Percentiles rank a stretch among this genome's conserved stretches.
Evolutionary conservation across 768 basidiomycete genomes (phyloP).

Genomic region (Russula griseocarnosa): DNA sequence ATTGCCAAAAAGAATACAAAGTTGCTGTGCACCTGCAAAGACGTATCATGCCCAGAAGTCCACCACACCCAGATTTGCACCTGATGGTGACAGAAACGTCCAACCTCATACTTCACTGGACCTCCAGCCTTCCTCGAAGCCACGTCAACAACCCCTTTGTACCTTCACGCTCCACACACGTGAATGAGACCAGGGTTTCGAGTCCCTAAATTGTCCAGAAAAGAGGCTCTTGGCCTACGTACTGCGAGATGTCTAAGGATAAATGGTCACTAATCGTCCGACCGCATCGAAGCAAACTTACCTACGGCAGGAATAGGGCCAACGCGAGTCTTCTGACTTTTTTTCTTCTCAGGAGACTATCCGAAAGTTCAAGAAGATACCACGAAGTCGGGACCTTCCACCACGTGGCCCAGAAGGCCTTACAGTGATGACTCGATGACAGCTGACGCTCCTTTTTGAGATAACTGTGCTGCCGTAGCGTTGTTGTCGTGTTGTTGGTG

Average conservation of each 20-base stretch:
- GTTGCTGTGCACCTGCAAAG: too few relatives aligned
- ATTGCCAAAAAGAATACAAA: too few relatives aligned
- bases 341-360: neutral
- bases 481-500: neutral
- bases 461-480: too few relatives aligned
- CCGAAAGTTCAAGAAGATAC: neutral
- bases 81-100: neutral
- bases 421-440: too few relatives aligned
- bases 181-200: neutral
- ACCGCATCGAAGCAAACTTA: neutral
- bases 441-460: too few relatives aligned
- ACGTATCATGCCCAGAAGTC: too few relatives aligned
- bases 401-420: neutral
- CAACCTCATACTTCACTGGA: neutral
- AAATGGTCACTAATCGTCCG: neutral
- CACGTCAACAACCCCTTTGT: constrained; percentile 77
- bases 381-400: neutral
- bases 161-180: constrained; percentile 82
- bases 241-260: neutral
- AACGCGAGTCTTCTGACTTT: neutral
- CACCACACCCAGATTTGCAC: too few relatives aligned
- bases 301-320: neutral
- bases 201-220: neutral
- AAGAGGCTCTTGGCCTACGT: neutral
- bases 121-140: constrained; percentile 64